Evolutionary conservation across 192 early-diverging fungal species (phyloP), one percentile per base, ranked within the genome.

Genomic region (Rhizophagus sp.): DNA sequence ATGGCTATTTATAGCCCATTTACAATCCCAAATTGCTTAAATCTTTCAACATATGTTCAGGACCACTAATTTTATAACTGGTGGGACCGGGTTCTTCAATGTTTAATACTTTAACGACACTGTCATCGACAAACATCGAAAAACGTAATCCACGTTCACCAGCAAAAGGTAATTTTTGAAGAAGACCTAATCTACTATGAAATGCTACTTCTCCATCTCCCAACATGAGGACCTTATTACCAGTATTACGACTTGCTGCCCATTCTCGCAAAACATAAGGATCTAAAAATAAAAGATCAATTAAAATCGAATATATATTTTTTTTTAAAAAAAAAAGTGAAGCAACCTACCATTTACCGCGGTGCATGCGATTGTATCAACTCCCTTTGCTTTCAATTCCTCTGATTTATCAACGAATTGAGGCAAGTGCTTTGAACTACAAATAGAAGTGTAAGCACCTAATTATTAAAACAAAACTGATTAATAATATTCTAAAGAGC

Each of bases 211-310:
- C 72, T 9, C 73, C 80, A 52, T 81, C 80, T 5, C 76, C 6
- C 33, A 81, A 62, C 80, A 81, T 81, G 17, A 76, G 30, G 8
- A 81, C n/a, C 57, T 81, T 76, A 25, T 27, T 8, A 22, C 11
- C 34, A 17, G 6, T 33, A 6, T 81, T 72, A 25, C 1, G 61
- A 10, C 27, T 24, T 8, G n/a, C 2, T 24, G 73, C 71, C 80
- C 80, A 81, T 50, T 81, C 70, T 36, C 80, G 61, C 30, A 81
- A 24, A 4, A 81, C 80, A 44, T 76, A 81, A 6, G 80, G 73
- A 50, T 81, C 80, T 81, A 75, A 49, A 72, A 73, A 24, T 3
- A 62, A 62, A 24, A 69, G 30, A 47, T n/a, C 36, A 27, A 75
- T 24, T 62, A 6, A 73, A 22, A 47, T 24, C 9, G 41, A 36